A percentile compares a stretch with the other conserved stretches of the same genome.
Evolutionary conservation across 495 filamentous ascomycete genomes (phyloP).

Genomic region (Penicillium lagena): DNA sequence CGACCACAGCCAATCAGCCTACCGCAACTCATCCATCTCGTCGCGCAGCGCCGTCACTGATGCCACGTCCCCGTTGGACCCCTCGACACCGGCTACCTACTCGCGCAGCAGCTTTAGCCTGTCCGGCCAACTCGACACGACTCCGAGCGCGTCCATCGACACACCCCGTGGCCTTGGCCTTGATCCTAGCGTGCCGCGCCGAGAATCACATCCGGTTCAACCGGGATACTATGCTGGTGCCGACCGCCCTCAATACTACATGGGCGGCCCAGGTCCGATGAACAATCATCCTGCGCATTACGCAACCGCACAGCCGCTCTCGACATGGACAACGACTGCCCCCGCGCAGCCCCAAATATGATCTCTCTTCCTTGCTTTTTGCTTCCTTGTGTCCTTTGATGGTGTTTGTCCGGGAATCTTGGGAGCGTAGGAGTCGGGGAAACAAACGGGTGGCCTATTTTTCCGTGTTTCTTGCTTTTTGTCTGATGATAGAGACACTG

Average conservation of each 20-base stretch:
- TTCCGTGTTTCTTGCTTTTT: too few relatives aligned
- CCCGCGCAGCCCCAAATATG: constrained; percentile 40
- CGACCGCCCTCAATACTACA: constrained; percentile 34
- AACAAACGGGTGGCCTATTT: too few relatives aligned
- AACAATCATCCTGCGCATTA: constrained; percentile 25
- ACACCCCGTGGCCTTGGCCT: constrained; percentile 24
- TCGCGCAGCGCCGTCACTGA: constrained; percentile 37
- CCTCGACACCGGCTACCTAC: constrained; percentile 31
- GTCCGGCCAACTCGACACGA: constrained; percentile 27
- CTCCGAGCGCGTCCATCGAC: constrained; percentile 21
- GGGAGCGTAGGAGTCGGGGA: constrained; percentile 5
- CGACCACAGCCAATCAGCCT: constrained; percentile 35
- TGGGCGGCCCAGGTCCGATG: constrained; percentile 19
- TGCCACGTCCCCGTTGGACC: constrained; percentile 36
- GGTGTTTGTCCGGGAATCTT: not conserved
- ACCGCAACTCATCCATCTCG: constrained; percentile 39
- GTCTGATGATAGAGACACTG: too few relatives aligned
- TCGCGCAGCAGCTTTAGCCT: constrained; percentile 37
- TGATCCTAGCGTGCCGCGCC: constrained; percentile 32
- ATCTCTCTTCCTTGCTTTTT: constrained; percentile 2
- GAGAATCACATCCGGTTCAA: constrained; percentile 34
- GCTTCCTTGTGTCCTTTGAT: constrained; percentile 1
- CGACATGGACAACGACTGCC: constrained; percentile 36
- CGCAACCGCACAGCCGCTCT: constrained; percentile 23
- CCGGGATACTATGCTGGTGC: constrained; percentile 22